These are phyloP conservation scores for Oryza glaberrima DNA, from an alignment of 176 grass and related monocot genomes.

Conservation along the genomic window DNA sequence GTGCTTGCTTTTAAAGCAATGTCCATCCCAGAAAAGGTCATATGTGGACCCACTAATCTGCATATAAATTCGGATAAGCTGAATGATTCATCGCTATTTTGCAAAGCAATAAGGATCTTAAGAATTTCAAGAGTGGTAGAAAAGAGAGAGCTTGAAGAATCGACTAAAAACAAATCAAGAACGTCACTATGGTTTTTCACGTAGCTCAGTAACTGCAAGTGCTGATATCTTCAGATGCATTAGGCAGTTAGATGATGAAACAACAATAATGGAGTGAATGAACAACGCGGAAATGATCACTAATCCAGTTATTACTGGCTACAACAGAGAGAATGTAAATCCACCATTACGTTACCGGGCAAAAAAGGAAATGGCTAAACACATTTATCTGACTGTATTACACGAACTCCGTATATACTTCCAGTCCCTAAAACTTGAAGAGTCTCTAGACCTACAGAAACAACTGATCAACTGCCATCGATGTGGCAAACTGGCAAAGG, in stretches of 20 bases:
- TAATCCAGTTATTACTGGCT: background rate
- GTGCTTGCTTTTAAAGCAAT: constrained; percentile 49
- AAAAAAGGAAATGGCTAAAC: background rate
- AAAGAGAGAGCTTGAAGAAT: background rate
- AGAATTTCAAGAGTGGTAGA: background rate
- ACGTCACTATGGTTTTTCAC: background rate
- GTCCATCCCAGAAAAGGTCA: constrained; percentile 48
- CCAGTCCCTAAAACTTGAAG: background rate
- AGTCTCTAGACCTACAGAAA: background rate
- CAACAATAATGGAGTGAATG: background rate
- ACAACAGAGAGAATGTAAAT: background rate
- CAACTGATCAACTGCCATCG: background rate
- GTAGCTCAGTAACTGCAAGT: background rate
- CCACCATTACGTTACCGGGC: background rate
- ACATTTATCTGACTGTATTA: background rate
- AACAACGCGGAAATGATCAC: background rate
- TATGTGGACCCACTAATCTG: background rate
- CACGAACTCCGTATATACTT: background rate
- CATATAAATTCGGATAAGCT: constrained; percentile 24
- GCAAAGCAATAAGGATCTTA: background rate
- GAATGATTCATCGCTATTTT: background rate
- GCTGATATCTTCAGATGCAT: background rate
- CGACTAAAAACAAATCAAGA: background rate
- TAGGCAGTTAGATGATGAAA: background rate
- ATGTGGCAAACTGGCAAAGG: background rate